Base-by-base conservation (phyloP, 148 eudicot genomes). In the Salicornia ramosissima region DNA sequence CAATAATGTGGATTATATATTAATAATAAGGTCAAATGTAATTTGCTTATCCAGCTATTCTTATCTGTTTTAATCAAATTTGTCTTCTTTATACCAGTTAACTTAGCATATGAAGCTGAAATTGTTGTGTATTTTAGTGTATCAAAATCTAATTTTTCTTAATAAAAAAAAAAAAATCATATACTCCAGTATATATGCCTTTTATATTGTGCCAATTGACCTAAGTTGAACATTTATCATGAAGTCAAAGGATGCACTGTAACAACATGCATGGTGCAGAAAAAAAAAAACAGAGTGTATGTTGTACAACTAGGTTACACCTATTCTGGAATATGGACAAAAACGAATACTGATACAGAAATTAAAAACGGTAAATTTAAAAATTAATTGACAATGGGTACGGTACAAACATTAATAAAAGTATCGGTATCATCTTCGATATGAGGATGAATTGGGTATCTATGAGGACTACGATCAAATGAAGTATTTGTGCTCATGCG, bases 131-230 rank as follows among this genome's bases (percentile, higher is more conserved):
- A 36, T 36, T 4, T 28, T 57, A 30, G n/a, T 59, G 33, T 59
- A 16, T 28, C n/a, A 28, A 57, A 30, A 24, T 29, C 40, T 58
- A 10, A 57, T 30, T 58, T 55, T 58, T 1, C 40, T 8, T 36
- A 36, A 36, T 36, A 36, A 36, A 36, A 36, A 36, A 36, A 8
- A 36, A 36, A 8, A 4, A 3, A 36, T 36, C 40, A 62, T 39
- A 39, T 62, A 10, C 36, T 62, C 45, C 47, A 62, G n/a, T 62
- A 3, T 2, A 39, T 40, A 3, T 30, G 1, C 16, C 26, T 21
- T n/a, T 11, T 62, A 19, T 31, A 59, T 59, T 59, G 19, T 62
- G 65, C 65, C 16, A 34, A 62, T 21, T 62, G 46, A 42, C 65
- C 65, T 62, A 62, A 62, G 45, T 33, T 16, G 36, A 39, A 0